Percentiles rank a stretch among this genome's conserved stretches.
Evolutionary conservation across 345 rosid genomes (phyloP).

Genomic region (Brassica napus): DNA sequence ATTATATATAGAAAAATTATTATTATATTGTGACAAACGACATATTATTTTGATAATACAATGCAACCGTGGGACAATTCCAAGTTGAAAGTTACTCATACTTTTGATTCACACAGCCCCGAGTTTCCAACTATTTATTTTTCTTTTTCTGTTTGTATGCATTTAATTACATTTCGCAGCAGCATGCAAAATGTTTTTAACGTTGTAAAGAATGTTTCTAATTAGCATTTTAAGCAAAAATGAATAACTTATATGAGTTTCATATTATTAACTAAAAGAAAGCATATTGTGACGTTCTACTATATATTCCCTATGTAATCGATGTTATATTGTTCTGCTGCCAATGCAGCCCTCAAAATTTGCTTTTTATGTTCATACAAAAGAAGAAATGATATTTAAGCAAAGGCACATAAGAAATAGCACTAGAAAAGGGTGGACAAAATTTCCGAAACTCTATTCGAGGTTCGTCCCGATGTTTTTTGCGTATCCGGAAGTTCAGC

Average conservation of each 20-base stretch:
- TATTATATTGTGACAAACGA: neutral
- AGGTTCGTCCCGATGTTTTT: neutral
- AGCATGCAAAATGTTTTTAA: neutral
- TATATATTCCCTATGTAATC: neutral
- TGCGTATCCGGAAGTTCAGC: neutral
- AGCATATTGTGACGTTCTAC: neutral
- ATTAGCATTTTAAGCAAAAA: neutral
- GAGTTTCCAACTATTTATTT: conserved; percentile 12
- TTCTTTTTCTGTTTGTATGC: neutral
- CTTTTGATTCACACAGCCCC: conserved; percentile 25
- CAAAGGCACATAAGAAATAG: neutral
- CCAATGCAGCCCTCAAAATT: neutral
- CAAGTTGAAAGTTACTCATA: conserved; percentile 21
- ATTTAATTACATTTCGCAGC: neutral
- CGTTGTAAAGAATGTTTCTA: too few species aligned
- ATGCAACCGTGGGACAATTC: conserved; percentile 39
- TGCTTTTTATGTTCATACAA: neutral
- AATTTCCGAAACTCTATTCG: neutral
- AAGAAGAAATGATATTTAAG: neutral
- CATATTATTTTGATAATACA: neutral
- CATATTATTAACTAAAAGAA: neutral
- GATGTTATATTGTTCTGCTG: neutral
- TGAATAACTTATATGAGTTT: neutral
- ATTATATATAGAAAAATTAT: neutral
- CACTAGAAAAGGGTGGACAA: neutral